Base-by-base conservation (phyloP, 2,329 filamentous ascomycete genomes). In the Thielaviopsis musarum region DNA sequence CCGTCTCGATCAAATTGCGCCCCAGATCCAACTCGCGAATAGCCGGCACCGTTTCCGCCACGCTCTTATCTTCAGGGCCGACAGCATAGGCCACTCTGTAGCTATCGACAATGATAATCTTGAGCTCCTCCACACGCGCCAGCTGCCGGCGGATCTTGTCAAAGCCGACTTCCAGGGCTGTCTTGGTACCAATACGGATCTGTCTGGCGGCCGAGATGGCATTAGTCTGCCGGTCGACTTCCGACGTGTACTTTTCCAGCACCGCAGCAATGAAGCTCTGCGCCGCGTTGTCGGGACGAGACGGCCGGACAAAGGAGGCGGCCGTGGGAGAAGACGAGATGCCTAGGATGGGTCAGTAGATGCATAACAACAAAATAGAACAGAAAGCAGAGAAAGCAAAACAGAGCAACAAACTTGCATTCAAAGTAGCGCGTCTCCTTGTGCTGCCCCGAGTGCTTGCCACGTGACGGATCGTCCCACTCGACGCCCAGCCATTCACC, bases 101-200 rank as follows among this genome's bases (percentile, higher is more conserved):
- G 15, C 85, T 84, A 71, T 97, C 91, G 7, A 98, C 75, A 48
- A 97, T 81, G 56, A 94, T 83, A 59, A 91, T 83, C 64, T 79
- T 84, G 62, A 97, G 77, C 66, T 93, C 87, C 59, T 84, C 75
- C 34, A 97, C 75, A 67, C 85, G 76, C 65, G 90, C 85, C 66
- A 94, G 83, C 70, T 91, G 82, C 64, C 79, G 79, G 52, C 86
- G 82, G 64, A 96, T 88, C 75, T 96, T 96, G 65, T 95, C 90
- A 65, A 97, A 97, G 30, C 93, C 93, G 38, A 97, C 82, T 72
- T 97, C 91, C 72, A 97, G 87, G 5, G 88, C 91, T 19, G 91
- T 80, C 71, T 97, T 97, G 45, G 71, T 87, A 72, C 75, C 95
- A 77, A 77, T 85, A 59, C 76, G 73, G 63, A 95, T 85, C 55